Percentiles rank a stretch among this genome's conserved stretches.
These are phyloP conservation scores for Lonicera japonica DNA, from an alignment of 129 eudicot genomes.

Conservation along the genomic window DNA sequence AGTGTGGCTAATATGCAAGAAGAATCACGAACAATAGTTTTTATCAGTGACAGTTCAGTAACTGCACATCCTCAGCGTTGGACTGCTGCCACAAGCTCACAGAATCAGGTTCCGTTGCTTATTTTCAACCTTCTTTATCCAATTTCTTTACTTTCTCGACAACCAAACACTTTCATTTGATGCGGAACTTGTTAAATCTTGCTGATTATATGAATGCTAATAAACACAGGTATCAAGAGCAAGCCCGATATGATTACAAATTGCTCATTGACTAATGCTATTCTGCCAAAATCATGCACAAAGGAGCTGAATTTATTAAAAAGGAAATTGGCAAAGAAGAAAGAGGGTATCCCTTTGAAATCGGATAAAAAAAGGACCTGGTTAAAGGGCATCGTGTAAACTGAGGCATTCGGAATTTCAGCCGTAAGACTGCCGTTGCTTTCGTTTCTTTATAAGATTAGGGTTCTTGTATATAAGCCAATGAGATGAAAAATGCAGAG, in stretches of 20 bases:
- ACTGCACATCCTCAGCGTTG: conserved; percentile 51
- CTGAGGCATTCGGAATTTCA: conserved; percentile 17
- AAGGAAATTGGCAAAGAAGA: not conserved
- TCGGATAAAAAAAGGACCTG: conserved; percentile 3
- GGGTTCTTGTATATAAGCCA: conserved; percentile 29
- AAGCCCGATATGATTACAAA: conserved; percentile 60
- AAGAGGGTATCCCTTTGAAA: not conserved
- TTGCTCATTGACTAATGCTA: not conserved
- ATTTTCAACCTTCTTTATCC: not conserved
- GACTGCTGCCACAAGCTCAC: conserved; percentile 60
- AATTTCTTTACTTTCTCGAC: not conserved
- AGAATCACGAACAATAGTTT: conserved; percentile 68
- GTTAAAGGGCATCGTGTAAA: not conserved
- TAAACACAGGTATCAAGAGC: conserved; percentile 61
- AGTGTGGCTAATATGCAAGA: conserved; percentile 25
- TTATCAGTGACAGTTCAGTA: conserved; percentile 46
- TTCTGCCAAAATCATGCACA: not conserved
- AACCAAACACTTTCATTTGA: no score
- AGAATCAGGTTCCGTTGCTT: conserved; percentile 66
- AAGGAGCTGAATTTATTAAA: not conserved
- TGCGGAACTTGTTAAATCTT: no score
- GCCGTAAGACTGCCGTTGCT: conserved; percentile 25
- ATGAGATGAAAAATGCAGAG: no score
- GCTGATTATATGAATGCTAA: not conserved
- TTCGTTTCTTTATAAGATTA: conserved; percentile 20